A percentile compares a stretch with the other conserved stretches of the same genome.
phyloP scores from a whole-genome alignment of 306 rosid genomes.

The Hippophae gyantsensis region DNA sequence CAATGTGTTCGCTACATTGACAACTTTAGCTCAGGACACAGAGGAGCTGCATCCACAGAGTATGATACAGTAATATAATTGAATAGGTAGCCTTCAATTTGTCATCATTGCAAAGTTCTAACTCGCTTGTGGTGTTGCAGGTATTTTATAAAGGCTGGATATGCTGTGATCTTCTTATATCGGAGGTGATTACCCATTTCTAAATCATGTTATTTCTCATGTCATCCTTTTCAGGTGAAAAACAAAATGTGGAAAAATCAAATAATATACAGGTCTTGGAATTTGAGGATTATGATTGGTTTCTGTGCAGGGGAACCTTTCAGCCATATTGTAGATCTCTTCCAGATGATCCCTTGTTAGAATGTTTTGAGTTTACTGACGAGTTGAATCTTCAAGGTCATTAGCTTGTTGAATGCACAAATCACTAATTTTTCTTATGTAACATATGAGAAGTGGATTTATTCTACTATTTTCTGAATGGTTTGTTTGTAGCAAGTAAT shows the following conservation, averaged over 20 bases:
- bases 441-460: background rate
- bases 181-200: conserved; percentile 39
- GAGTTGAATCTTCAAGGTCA: conserved; percentile 58
- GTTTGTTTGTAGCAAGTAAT: conserved; percentile 1
- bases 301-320: conserved; percentile 60
- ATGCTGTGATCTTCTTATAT: conserved; percentile 75
- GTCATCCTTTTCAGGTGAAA: background rate
- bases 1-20: conserved; percentile 82
- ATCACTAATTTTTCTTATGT: background rate
- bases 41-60: conserved; percentile 98
- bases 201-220: background rate
- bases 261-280: background rate
- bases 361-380: conserved; percentile 49
- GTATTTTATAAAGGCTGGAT: conserved; percentile 83
- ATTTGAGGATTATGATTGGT: conserved; percentile 11
- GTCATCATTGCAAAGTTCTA: background rate
- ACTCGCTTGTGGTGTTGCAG: conserved; percentile 32
- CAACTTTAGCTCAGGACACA: conserved; percentile 94
- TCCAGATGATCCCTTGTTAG: conserved; percentile 84
- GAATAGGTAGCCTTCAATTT: background rate
- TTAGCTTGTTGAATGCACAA: background rate
- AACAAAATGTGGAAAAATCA: background rate
- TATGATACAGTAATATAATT: conserved; percentile 25
- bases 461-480: background rate
- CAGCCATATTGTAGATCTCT: conserved; percentile 88